These are phyloP conservation scores for Laburnicola sp. DNA, from an alignment of 2,329 filamentous ascomycete species.

Conservation along the genomic window DNA sequence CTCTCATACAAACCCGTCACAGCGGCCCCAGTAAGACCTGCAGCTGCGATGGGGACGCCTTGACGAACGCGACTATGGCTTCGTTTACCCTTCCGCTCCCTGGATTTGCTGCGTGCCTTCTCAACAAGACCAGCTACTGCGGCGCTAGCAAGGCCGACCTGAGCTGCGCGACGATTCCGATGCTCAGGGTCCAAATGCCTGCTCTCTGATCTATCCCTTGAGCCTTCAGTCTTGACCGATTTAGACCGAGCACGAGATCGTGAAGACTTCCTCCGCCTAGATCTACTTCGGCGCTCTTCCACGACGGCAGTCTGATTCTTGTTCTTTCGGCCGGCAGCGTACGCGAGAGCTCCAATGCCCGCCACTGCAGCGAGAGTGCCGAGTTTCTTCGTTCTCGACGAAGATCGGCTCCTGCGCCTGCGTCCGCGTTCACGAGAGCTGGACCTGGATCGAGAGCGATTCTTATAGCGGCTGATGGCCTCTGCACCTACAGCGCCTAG, in stretches of 20 bases:
- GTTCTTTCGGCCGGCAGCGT: slow-evolving; percentile 52
- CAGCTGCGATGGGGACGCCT: slow-evolving; percentile 63
- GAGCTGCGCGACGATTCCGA: slow-evolving; percentile 62
- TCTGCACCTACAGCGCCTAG: slow-evolving; percentile 65
- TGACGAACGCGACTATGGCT: slow-evolving; percentile 60
- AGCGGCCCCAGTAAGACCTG: slow-evolving; percentile 63
- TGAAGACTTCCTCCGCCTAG: slow-evolving; percentile 50
- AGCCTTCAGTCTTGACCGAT: slow-evolving; percentile 31
- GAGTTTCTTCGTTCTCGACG: slow-evolving; percentile 55
- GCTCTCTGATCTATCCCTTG: slow-evolving; percentile 45
- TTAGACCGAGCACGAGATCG: slow-evolving; percentile 20
- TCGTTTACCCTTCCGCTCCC: slow-evolving; percentile 55
- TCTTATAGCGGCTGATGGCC: slow-evolving; percentile 56
- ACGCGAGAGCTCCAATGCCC: slow-evolving; percentile 62
- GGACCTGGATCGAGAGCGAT: slow-evolving; percentile 48
- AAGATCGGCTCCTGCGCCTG: slow-evolving; percentile 35
- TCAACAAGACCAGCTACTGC: slow-evolving; percentile 65
- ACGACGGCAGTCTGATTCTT: slow-evolving; percentile 53
- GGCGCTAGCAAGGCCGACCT: slow-evolving; percentile 64
- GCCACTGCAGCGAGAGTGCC: slow-evolving; percentile 64
- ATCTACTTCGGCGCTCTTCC: slow-evolving; percentile 53
- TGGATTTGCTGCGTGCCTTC: slow-evolving; percentile 60
- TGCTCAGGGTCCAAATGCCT: slow-evolving; percentile 51
- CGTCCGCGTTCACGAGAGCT: slow-evolving; percentile 41
- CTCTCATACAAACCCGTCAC: slow-evolving; percentile 65